Conservation (phyloP, 78 protist species). For the Cavenderia fasciculata region DNA sequence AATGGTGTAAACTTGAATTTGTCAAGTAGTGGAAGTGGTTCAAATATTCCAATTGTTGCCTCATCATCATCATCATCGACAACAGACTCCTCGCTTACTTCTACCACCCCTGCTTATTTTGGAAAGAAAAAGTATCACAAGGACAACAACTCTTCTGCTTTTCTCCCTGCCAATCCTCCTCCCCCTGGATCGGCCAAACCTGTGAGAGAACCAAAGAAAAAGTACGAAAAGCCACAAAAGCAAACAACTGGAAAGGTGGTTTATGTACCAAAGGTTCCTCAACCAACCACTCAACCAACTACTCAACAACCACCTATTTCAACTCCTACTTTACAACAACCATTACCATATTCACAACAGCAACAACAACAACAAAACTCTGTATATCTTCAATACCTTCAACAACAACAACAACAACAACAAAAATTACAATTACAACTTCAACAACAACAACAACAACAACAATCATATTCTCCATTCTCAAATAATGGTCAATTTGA, state of each 20-base stretch:
- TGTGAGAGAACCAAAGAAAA: slow-evolving; percentile 4
- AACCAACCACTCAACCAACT: background rate
- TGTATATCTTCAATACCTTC: background rate
- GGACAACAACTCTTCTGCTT: too few species aligned
- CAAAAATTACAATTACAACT: too few species aligned
- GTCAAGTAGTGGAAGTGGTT: too few species aligned
- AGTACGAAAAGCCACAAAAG: slow-evolving; percentile 6
- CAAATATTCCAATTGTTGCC: background rate
- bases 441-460: slow-evolving; percentile 41
- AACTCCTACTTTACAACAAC: slow-evolving; percentile 15
- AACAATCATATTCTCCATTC: background rate
- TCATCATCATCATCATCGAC: background rate
- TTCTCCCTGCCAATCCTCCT: too few species aligned
- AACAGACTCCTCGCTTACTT: background rate
- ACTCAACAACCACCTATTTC: slow-evolving; percentile 3
- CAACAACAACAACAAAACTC: background rate
- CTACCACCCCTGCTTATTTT: background rate
- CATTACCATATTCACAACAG: background rate
- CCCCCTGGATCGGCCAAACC: too few species aligned
- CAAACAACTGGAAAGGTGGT: background rate
- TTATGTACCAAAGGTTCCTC: slow-evolving; percentile 65
- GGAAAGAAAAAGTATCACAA: background rate
- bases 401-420: background rate
- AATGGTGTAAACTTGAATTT: too few species aligned
- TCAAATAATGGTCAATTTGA: too few species aligned